Base-by-base conservation (phyloP, 176 grass and related monocot genomes). In the Bothriochloa decipiens region DNA sequence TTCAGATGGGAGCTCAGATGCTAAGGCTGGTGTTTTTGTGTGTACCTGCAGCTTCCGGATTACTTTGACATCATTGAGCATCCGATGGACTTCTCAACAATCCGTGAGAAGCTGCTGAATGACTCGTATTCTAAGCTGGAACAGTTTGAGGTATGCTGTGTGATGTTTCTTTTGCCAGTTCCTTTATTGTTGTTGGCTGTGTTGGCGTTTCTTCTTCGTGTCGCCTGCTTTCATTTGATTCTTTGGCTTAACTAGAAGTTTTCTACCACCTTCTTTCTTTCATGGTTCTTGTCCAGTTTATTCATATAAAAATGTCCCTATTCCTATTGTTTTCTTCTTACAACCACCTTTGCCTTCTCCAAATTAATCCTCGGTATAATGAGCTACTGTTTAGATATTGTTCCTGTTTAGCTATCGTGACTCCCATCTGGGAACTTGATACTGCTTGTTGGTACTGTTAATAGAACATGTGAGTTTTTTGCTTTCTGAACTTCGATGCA, bases 71-170 rank as follows among this genome's bases (percentile, higher is more conserved):
- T 90, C 40, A 86, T 95, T 32, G 90, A 88, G 12, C 87, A 88
- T 74, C 90, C 92, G 0, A 94, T 94, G 90, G 92, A 94, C 82
- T 92, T 90, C 61, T 77, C 90, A 25, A 94, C 92, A 7, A 87
- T 92, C 26, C 86, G 93, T 8, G 90, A 92, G 58, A 95, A 95
- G 66, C 88, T 95, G 39, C 79, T 91, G 81, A 88, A 78, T 23
- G 86, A 89, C 70, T 79, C 80, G 1, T 95, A 92, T 76, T 58
- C 36, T 35, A 83, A 23, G 33, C 60, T 95, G 18, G 93, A 95
- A 67, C 83, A 92, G 72, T 90, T 95, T 15, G 90, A 95, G 93
- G 93, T 95, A 89, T 77, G 79, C 14, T 70, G 42, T 52, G 12
- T 43, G 52, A 42, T 62, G 36, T 74, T 75, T 65, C 13, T 84